Base-by-base conservation (phyloP, 2,329 filamentous ascomycete species). In the Didymella lethalis region DNA sequence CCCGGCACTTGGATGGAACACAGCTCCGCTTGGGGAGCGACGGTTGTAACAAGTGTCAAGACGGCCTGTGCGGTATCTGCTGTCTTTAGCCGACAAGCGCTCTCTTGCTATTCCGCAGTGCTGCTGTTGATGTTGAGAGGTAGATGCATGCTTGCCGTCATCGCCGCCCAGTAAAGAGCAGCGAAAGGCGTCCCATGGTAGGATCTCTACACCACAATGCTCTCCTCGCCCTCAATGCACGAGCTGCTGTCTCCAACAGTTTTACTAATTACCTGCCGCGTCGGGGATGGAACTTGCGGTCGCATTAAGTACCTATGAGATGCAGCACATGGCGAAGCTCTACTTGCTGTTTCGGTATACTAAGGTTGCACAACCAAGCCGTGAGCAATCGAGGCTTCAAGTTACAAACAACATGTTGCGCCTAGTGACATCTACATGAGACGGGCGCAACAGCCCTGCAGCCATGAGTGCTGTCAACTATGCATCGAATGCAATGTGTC, bases 81-180 rank as follows among this genome's bases (percentile, higher is more conserved):
- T 25, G 4, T 26, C 32, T 47, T 45, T 26, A 29, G 26, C 32
- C 16, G 32, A 54, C 5, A 18, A 32, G 14, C 18, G 50, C n/a
- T 28, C 18, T 31, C 43, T 8, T 10, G 6, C 49, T 25, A 3
- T 25, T 11, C 4, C 28, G 36, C 11, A 32, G 23, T 49, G 38
- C 25, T 36, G 44, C 25, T 12, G 44, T 29, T 45, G 41, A 44
- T 44, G 41, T 44, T 44, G 38, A 25, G 38, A 41, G 23, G 20
- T 25, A 40, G 36, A 23, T 36, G 36, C 38, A 20, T 25, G 40
- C 40, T 43, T 25, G 7, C 23, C 14, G 14, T 26, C 25, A 8
- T 50, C 32, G 32, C 34, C n/a, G 31, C 18, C 49, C 23, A 23
- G 38, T 25, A 36, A 49, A 31, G 41, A 57, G 32, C 40, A 26